These are phyloP conservation scores for Aureobasidium sp. DNA, from an alignment of 2,329 filamentous ascomycete species.

Conservation along the genomic window DNA sequence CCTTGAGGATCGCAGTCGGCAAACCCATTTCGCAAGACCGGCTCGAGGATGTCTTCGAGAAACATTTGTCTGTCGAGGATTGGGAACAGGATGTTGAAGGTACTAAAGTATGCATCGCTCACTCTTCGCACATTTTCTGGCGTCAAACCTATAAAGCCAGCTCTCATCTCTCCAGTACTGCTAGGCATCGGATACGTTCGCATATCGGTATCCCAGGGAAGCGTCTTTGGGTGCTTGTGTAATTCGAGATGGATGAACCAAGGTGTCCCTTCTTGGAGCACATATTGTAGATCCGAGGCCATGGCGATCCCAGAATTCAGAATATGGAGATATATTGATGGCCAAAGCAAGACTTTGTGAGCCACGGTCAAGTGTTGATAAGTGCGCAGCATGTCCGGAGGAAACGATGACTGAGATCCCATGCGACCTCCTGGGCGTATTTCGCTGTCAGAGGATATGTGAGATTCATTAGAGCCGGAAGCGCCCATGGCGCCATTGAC, in stretches of 20 bases:
- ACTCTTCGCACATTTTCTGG: conserved; percentile 45
- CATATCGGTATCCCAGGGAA: conserved; percentile 24
- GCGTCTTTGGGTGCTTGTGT: conserved; percentile 22
- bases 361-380: conserved; percentile 32
- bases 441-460: background rate
- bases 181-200: conserved; percentile 19
- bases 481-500: background rate
- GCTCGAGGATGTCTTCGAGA: conserved; percentile 38
- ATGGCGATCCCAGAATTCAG: conserved; percentile 27
- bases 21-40: conserved; percentile 43
- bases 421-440: background rate
- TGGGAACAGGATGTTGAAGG: conserved; percentile 51
- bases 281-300: conserved; percentile 28
- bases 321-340: conserved; percentile 30
- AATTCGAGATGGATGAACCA: conserved; percentile 32
- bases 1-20: conserved; percentile 39
- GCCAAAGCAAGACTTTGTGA: conserved; percentile 46
- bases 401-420: background rate
- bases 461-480: background rate
- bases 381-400: conserved; percentile 1
- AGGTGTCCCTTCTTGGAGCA: conserved; percentile 31
- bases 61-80: conserved; percentile 52
- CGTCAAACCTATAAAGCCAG: conserved; percentile 32
- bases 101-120: conserved; percentile 50
- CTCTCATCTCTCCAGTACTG: conserved; percentile 16